phyloP scores from a whole-genome alignment of 345 rosid genomes.

The Triadica sebifera region DNA sequence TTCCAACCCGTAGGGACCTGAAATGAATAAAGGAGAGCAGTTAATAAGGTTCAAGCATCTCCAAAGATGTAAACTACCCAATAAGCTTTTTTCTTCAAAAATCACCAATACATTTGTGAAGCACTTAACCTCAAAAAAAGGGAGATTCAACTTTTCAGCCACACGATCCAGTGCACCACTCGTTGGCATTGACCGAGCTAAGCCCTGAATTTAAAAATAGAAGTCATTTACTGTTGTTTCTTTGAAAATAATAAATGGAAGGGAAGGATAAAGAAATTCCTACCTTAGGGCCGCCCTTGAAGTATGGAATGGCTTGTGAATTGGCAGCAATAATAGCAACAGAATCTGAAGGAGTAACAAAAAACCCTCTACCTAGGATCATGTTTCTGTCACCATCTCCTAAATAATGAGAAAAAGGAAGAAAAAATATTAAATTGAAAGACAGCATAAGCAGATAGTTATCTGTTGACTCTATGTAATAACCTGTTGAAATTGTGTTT shows the following conservation, averaged over 20 bases:
- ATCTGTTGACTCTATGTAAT: neutral
- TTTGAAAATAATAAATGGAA: neutral
- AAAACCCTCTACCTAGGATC: constrained; percentile 80
- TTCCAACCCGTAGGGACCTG: constrained; percentile 99
- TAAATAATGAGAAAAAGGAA: constrained; percentile 25
- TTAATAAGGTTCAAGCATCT: constrained; percentile 19
- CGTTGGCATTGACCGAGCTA: constrained; percentile 97
- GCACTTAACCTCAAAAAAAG: constrained; percentile 74
- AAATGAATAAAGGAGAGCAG: constrained; percentile 20
- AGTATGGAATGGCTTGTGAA: constrained; percentile 87
- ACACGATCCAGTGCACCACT: constrained; percentile 96
- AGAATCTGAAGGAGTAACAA: constrained; percentile 92
- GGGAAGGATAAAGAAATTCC: constrained; percentile 16
- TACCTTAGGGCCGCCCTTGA: constrained; percentile 73
- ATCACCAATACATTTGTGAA: constrained; percentile 10
- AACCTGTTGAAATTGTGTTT: neutral
- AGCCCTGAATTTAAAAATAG: constrained; percentile 51
- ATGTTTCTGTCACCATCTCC: constrained; percentile 98
- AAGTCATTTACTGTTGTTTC: constrained; percentile 12
- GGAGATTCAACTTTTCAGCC: constrained; percentile 76
- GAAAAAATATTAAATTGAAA: neutral
- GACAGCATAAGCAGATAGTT: neutral
- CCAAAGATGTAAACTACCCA: constrained; percentile 1
- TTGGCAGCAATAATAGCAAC: constrained; percentile 93
- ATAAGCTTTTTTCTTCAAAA: neutral